Base-by-base conservation (phyloP, 2,329 filamentous ascomycete genomes). In the Myriosclerotinia scirpicola region DNA sequence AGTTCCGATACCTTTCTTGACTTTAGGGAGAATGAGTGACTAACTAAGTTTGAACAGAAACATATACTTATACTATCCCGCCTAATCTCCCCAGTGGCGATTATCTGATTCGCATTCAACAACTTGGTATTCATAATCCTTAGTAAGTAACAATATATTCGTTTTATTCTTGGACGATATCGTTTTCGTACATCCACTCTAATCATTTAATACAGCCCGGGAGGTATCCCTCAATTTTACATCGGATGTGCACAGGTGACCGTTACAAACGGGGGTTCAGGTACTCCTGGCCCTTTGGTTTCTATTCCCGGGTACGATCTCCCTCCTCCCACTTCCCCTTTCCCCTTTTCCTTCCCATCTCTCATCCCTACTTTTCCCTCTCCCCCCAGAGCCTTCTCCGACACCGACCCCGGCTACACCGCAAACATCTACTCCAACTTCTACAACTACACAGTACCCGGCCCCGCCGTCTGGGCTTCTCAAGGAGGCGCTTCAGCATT, bases 81-180 rank as follows among this genome's bases (percentile, higher is more conserved):
- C 53, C 71, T 2, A 66, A 68, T 5, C 64, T 75, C 6, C 74
- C 73, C 1, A 69, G 42, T n/a, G 74, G 74, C 5, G 71, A 75
- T 20, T 75, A 75, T 55, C 69, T 75, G 38, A 69, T 75, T 38
- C 72, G 73, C 11, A 70, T 75, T 55, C 72, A 75, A 66, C 72
- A 73, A 63, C 70, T 75, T 36, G 74, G 50, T 12, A 75, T 75
- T 66, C 74, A 75, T 64, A 75, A 75, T 67, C 73, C 73, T 3
- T 74, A 69, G 63, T 65, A 52, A 50, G 63, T 60, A 36, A 11
- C 3, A 17, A 1, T 15, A 12, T 14, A 4, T 8, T 5, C 7
- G 22, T 38, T 40, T 40, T 26, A n/a, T 53, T n/a, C 30, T 11
- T 36, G 8, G 17, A 48, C 3, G 9, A 22, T 6, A 14, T 2